phyloP scores from a whole-genome alignment of 1,284 basidiomycete species.

The Trametes polyzona region DNA sequence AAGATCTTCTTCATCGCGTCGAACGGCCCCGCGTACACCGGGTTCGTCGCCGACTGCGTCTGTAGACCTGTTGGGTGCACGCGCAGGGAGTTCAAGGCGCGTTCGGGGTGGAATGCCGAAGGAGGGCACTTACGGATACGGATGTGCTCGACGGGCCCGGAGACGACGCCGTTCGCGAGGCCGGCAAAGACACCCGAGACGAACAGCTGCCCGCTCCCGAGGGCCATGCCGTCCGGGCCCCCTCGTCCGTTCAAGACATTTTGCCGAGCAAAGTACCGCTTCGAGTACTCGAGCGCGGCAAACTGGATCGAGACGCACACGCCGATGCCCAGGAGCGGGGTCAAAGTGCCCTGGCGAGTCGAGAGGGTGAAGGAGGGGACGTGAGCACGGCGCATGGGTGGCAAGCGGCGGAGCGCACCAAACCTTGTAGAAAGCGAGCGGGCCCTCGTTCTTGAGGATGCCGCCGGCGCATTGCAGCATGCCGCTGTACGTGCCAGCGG shows the following conservation, averaged over 20 bases:
- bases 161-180: conserved; percentile 89
- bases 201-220: conserved; percentile 74
- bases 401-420: conserved; percentile 19
- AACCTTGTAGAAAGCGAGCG: conserved; percentile 96
- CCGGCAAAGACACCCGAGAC: conserved; percentile 84
- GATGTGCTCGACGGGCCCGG: conserved; percentile 96
- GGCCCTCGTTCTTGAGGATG: conserved; percentile 91
- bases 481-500: conserved; percentile 86
- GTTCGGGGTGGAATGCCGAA: background rate
- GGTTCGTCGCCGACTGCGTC: conserved; percentile 80
- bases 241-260: conserved; percentile 61
- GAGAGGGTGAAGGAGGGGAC: background rate
- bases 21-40: conserved; percentile 80
- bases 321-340: conserved; percentile 93
- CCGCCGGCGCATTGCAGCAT: conserved; percentile 89
- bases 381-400: conserved; percentile 1
- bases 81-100: background rate
- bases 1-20: conserved; percentile 88
- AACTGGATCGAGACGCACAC: conserved; percentile 98
- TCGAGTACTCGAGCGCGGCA: conserved; percentile 87
- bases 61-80: conserved; percentile 68
- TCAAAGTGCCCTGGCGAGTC: conserved; percentile 78
- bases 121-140: conserved; percentile 72
- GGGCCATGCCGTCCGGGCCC: conserved; percentile 58
- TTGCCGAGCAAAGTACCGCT: conserved; percentile 76